Base-by-base conservation (phyloP, 2,329 filamentous ascomycete genomes). In the Incumbomyces delicatus region DNA sequence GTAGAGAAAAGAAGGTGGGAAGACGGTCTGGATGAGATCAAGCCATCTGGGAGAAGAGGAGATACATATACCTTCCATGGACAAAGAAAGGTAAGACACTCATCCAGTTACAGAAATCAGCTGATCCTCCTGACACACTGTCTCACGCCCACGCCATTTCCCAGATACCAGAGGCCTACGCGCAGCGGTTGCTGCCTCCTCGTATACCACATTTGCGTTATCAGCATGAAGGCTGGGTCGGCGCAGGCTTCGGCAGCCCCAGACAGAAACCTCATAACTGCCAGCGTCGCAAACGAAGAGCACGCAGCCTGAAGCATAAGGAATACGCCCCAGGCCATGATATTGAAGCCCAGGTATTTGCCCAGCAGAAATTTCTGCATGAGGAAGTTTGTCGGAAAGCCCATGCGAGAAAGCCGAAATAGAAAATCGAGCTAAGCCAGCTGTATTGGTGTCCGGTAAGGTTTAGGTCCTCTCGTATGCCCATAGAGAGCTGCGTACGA, bases 401-500 rank as follows among this genome's bases (percentile, higher is more conserved):
- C 55, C 57, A 62, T 10, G 53, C 49, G 12, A 63, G 55, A 48
- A 67, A 71, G 0, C 66, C 61, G 42, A 70, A 59, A 47, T 70
- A 72, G 59, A 78, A 79, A 12, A 77, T 69, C 48, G 62, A 63
- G 12, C 60, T 63, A 1, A 68, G 61, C 64, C 70, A 71, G 36
- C 66, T 69, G 52, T 70, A 72, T 42, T 66, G 60, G 31, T 64
- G 68, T 3, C 64, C 70, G 3, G 59, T 56, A 0, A 72, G 60
- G 2, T 66, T 57, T 7, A 82, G 66, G 50, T 80, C 78, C 2
- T 79, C 70, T 17, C 70, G 67, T 49, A 84, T 75, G 1, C 78
- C n/a, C 78, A 48, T 83, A 81, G 41, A 83, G 77, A 16, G 80
- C 78, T 0, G 80, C 79, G 53, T 81, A 83, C 1, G 45, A 48